A percentile compares a stretch with the other conserved stretches of the same genome.
These are phyloP conservation scores for Pinus albicaulis DNA, from an alignment of 75 land plant species.

Conservation along the genomic window DNA sequence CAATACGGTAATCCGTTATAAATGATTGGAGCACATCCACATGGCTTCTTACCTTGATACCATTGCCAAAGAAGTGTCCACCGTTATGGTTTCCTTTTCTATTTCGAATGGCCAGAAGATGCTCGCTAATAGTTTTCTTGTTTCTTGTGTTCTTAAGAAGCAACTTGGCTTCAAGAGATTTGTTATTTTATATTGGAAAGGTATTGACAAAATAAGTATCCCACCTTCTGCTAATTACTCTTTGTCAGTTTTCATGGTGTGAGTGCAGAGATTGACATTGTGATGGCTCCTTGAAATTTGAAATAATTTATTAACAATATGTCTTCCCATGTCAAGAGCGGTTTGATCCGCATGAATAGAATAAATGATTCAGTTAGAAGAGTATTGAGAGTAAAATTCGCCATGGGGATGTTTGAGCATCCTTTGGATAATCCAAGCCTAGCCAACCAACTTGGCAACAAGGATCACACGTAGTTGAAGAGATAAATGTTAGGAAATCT, in stretches of 20 bases:
- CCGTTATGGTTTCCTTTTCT: no score
- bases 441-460: constrained; percentile 23
- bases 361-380: constrained; percentile 69
- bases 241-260: constrained; percentile 18
- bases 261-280: no score
- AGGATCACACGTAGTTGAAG: constrained; percentile 71
- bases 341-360: constrained; percentile 32
- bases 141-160: no score
- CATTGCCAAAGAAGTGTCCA: no score
- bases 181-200: constrained; percentile 54
- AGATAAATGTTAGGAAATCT: constrained; percentile 86
- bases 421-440: constrained; percentile 41
- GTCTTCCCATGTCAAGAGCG: no score
- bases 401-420: constrained; percentile 54
- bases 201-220: constrained; percentile 57
- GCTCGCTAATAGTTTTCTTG: no score
- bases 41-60: no score
- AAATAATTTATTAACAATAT: constrained; percentile 12
- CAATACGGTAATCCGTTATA: constrained; percentile 29
- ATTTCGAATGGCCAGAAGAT: no score
- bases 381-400: constrained; percentile 59
- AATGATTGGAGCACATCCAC: no score
- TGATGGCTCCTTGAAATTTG: constrained; percentile 4
- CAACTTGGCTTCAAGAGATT: no score
- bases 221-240: constrained; percentile 63